Evolutionary conservation across 805 yeast genomes (phyloP).

Genomic region (Crinitomyces ghanaensis): DNA sequence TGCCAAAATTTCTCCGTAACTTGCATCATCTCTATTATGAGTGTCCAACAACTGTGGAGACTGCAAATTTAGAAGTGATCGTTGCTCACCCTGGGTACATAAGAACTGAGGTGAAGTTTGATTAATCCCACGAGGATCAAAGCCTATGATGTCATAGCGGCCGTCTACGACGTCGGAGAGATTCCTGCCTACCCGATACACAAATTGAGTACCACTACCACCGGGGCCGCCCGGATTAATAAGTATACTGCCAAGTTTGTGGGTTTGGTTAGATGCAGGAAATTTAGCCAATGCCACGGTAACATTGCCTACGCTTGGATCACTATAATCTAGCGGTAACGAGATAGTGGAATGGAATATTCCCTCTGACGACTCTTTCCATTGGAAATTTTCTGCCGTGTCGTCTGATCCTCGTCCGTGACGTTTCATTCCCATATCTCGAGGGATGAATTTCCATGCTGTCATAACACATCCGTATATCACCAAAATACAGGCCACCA

Average conservation of each 20-base stretch:
- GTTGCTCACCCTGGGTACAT: constrained; percentile 8
- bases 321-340: constrained; percentile 8
- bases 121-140: constrained; percentile 20
- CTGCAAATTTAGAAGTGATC: background rate
- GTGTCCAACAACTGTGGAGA: background rate
- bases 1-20: constrained; percentile 10
- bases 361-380: constrained; percentile 1
- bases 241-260: constrained; percentile 13
- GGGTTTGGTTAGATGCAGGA: constrained; percentile 11
- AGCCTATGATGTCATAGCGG: constrained; percentile 14
- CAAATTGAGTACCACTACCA: constrained; percentile 13
- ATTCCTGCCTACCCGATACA: constrained; percentile 6
- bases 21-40: constrained; percentile 7
- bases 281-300: constrained; percentile 8
- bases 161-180: constrained; percentile 9
- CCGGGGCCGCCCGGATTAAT: constrained; percentile 21
- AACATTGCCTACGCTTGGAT: constrained; percentile 7
- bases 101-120: constrained; percentile 11
- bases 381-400: background rate
- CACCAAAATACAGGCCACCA: too few species aligned
- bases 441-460: too few species aligned
- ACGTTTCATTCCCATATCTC: too few species aligned
- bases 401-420: too few species aligned
- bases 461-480: too few species aligned
- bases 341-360: constrained; percentile 4